A percentile compares a stretch with the other conserved stretches of the same genome.
These are phyloP conservation scores for Scutellaria baicalensis DNA, from an alignment of 257 asterid species.

Conservation along the genomic window DNA sequence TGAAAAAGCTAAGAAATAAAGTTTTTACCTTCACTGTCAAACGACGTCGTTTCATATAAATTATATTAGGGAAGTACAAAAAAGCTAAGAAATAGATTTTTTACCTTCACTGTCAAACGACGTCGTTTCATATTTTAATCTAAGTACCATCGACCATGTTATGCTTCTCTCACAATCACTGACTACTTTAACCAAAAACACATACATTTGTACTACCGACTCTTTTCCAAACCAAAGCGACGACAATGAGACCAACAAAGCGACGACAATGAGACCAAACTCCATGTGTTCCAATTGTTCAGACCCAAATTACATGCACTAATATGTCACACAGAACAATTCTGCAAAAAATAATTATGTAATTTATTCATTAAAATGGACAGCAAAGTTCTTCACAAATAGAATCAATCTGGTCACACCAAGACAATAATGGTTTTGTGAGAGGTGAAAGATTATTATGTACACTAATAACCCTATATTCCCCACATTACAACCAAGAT, in stretches of 20 bases:
- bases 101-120: not conserved
- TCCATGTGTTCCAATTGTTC: too few species aligned
- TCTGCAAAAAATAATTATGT: not conserved
- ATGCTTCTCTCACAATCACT: not conserved
- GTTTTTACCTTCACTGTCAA: not conserved
- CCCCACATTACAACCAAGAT: conserved; percentile 17
- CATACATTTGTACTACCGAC: too few species aligned
- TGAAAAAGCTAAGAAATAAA: too few species aligned
- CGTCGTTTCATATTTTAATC: not conserved
- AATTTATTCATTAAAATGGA: conserved; percentile 5
- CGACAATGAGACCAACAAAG: too few species aligned
- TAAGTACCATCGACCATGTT: not conserved
- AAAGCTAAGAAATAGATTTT: too few species aligned
- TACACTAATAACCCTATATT: conserved; percentile 26
- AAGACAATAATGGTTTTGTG: conserved; percentile 9
- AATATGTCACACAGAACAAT: not conserved
- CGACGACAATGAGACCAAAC: too few species aligned
- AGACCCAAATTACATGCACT: not conserved
- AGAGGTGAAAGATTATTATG: conserved; percentile 17
- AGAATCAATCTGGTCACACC: conserved; percentile 8
- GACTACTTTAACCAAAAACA: not conserved
- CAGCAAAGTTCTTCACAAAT: conserved; percentile 8
- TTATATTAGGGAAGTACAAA: too few species aligned
- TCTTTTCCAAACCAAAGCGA: too few species aligned
- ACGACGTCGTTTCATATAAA: not conserved